Evolutionary conservation across 768 basidiomycete species (phyloP).

Genomic region (Trametopsis cervina): DNA sequence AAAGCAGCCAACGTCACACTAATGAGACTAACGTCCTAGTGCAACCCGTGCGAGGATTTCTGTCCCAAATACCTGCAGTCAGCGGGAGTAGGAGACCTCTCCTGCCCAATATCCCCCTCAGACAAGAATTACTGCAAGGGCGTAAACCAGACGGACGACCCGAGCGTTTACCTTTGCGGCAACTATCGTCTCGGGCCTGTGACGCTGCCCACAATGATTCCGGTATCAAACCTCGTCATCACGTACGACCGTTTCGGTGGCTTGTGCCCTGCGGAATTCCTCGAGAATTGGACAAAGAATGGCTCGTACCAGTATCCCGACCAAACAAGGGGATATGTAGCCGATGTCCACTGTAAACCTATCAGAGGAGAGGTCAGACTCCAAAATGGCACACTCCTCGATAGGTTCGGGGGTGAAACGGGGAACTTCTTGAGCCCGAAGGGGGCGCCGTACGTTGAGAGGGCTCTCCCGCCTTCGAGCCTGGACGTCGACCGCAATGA

Average conservation of each 20-base stretch:
- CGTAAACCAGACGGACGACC: not conserved
- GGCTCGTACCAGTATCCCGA: not conserved
- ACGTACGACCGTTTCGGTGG: not conserved
- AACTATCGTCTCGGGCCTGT: not conserved
- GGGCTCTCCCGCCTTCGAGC: not conserved
- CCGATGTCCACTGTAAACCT: not conserved
- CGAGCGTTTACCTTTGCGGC: not conserved
- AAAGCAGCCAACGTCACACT: not conserved
- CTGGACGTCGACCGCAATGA: not conserved
- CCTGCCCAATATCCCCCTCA: not conserved
- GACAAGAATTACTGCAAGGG: not conserved
- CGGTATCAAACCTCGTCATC: not conserved
- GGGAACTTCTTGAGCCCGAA: not conserved
- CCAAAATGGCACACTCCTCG: not conserved
- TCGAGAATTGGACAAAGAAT: not conserved
- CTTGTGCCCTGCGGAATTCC: not conserved
- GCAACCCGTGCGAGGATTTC: not conserved
- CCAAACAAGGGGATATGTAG: not conserved
- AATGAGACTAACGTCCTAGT: not conserved
- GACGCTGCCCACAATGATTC: not conserved
- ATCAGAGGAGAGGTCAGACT: not conserved
- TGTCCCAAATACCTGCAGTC: not conserved
- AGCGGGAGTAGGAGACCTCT: not conserved
- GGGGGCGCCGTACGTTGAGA: not conserved
- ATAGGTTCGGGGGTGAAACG: not conserved